Base-by-base conservation (phyloP, 192 early-diverging fungal genomes). In the Podochytrium sp. region DNA sequence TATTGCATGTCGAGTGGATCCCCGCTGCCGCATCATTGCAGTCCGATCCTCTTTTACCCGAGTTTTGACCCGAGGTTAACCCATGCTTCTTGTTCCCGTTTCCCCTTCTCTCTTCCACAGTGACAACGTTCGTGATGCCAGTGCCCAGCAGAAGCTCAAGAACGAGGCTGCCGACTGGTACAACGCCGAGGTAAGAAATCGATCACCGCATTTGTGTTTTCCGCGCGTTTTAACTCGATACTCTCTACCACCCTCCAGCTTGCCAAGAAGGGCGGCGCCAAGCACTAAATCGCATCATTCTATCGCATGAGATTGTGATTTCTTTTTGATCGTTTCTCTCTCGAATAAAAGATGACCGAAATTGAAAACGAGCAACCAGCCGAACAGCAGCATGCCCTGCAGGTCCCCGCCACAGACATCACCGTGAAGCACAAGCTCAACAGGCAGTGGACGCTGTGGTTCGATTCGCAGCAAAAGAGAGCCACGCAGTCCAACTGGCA, bases 381-480 rank as follows among this genome's bases (percentile, higher is more conserved):
- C 34, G 20, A 40, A 43, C 29, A 65, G n/a, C 2, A 27, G 0
- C 63, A 65, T 29, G 63, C 42, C 5, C 63, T 65, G 14, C 6
- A 20, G 18, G 63, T 35, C 14, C 20, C 63, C 76, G 82, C 87
- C 29, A 58, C 83, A n/a, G 82, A 91, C 76, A 94, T 87, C 79
- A 92, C 90, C 67, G 90, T 90, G 29, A 95, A 94, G 81, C 97
- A 99, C 74, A 91, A 90, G 53, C 89, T 99, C 40, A 89, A 95
- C 75, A 82, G 91, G 60, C 79, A 80, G 43, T 99, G 97, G 97
- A 95, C 95, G 34, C 83, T 99, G 71, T 99, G 94, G 95, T 97
- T 91, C 76, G 95, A 97, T 79, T 58, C 53, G 51, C 72, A 74
- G 43, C 86, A 78, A 65, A 93, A 92, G 84, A 89, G 90, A 78